Conservation (phyloP, 352 stramenopile species). For the Globisporangium nunn region DNA sequence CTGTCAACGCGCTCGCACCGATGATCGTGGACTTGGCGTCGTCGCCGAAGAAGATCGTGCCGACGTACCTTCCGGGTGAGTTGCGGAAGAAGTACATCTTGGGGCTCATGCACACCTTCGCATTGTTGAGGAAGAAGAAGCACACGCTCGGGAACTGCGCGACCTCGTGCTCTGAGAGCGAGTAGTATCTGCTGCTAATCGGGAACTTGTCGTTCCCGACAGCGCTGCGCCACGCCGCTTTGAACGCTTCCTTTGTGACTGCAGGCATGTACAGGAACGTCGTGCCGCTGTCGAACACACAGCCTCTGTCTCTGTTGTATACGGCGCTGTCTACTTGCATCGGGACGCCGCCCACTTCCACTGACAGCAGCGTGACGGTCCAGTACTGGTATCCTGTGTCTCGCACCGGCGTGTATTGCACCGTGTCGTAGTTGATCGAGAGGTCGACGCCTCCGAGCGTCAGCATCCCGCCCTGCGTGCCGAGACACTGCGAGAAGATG, state of each 20-base stretch:
- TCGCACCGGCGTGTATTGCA: slow-evolving; percentile 86
- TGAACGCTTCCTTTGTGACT: slow-evolving; percentile 27
- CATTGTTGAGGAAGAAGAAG: slow-evolving; percentile 63
- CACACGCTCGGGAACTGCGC: slow-evolving; percentile 42
- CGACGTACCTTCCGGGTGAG: slow-evolving; percentile 29
- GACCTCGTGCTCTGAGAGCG: slow-evolving; percentile 21
- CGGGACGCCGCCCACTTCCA: slow-evolving; percentile 29
- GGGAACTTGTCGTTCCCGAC: slow-evolving; percentile 32
- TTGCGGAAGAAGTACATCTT: slow-evolving; percentile 47
- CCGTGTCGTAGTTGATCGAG: slow-evolving; percentile 50
- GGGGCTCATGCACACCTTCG: slow-evolving; percentile 41
- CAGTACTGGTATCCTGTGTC: slow-evolving; percentile 74
- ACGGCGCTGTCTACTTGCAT: slow-evolving; percentile 30
- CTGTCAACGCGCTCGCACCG: slow-evolving; percentile 50
- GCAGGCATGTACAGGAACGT: slow-evolving; percentile 73
- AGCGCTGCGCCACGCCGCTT: slow-evolving; percentile 36
- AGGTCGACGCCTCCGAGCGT: slow-evolving; percentile 88
- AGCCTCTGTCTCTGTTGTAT: slow-evolving; percentile 59
- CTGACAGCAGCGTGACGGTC: slow-evolving; percentile 51
- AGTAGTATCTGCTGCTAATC: slow-evolving; percentile 39
- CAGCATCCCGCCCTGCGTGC: slow-evolving; percentile 82
- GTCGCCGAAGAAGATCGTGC: slow-evolving; percentile 65
- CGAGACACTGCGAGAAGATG: slow-evolving; percentile 93
- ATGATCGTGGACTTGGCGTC: slow-evolving; percentile 63
- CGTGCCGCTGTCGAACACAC: slow-evolving; percentile 74